Base-by-base conservation (phyloP, 177 flowering plant genomes). In the Vitis hybrid region DNA sequence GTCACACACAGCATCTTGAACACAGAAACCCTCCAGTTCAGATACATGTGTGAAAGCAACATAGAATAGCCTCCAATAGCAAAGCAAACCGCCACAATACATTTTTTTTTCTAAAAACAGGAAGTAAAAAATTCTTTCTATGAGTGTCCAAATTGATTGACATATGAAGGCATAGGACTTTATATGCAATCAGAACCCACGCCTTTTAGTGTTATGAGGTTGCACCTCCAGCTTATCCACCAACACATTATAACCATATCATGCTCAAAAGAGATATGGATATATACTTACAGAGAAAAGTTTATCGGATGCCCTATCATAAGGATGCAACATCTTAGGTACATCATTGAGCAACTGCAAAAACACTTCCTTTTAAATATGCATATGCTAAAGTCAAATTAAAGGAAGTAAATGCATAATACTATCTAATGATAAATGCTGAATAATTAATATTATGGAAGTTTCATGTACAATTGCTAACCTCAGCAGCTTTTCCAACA, bases 401-500 rank as follows among this genome's bases (percentile, higher is more conserved):
- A 50, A 1, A 29, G 53, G 8, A 68, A 16, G 20, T 53, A 16
- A 6, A 13, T 10, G 59, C 10, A 52, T 14, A 67, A 29, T 51
- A 18, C 8, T 50, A 39, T 2, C 20, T 15, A 2, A 10, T 10
- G 10, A 18, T 48, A 13, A 50, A 29, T 61, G 39, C 10, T 10
- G 1, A 62, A 22, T 12, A 52, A 49, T 26, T 1, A 19, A 67
- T 57, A 20, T 56, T 31, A 51, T 29, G 22, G 12, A 53, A 9
- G 20, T 66, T 66, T 34, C 5, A 53, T 22, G 26, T 22, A 9
- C 14, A 13, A 49, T 20, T 50, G 63, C 71, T 68, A 56, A 67
- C 78, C 78, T 76, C 72, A 20, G 72, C n/a, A 15, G 51, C 60
- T 51, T 68, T 63, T 71, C 75, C 75, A 68, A 71, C 18, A 59